Evolutionary conservation across 805 yeast species (phyloP), one percentile per base, ranked within the genome.

Genomic region (Spathaspora sp.): DNA sequence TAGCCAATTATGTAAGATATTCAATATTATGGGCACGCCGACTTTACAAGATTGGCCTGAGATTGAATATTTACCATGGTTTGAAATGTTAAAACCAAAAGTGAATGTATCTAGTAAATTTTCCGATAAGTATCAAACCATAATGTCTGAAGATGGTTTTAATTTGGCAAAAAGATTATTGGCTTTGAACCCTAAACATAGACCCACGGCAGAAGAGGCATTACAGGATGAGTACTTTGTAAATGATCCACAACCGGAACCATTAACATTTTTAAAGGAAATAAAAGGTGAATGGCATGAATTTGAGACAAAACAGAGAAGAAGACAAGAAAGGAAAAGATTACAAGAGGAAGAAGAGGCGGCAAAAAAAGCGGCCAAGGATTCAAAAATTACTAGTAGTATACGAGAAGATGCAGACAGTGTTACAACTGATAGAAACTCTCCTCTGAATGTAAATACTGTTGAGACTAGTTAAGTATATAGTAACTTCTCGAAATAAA

Each of bases 221-320:
- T 75, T 94, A 31, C 60, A 73, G 35, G 68, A 89, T 64, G 73
- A 71, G 1, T 94, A 89, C 69, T 94, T 93, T 61, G 64, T 66
- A 2, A 86, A 83, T 46, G 85, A 80, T 6, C 97, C 97, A 0
- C 57, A 59, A 31, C 85, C 88, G 1, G 83, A 79, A 55, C 82
- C 84, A 5, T 72, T 89, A 39, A 65, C 70, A 10, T 76, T 83
- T 49, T 73, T 86, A 56, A 71, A 76, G 28, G 75, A 76, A n/a
- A 67, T 84, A 28, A 73, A 75, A 50, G 96, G 94, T 2, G 98
- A 96, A 66, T 93, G 97, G 94, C 99, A 93, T 64, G 99, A 93
- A 64, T 93, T 87, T 66, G 99, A 93, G 62, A 94, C 97, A 2
- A 91, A 93, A 67, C 86, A 83, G 70, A 80, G 87, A 60, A 75